Percentiles rank a stretch among this genome's conserved stretches.
These are phyloP conservation scores for Monilinia fructicola DNA, from an alignment of 2,329 filamentous ascomycete genomes.

Conservation along the genomic window DNA sequence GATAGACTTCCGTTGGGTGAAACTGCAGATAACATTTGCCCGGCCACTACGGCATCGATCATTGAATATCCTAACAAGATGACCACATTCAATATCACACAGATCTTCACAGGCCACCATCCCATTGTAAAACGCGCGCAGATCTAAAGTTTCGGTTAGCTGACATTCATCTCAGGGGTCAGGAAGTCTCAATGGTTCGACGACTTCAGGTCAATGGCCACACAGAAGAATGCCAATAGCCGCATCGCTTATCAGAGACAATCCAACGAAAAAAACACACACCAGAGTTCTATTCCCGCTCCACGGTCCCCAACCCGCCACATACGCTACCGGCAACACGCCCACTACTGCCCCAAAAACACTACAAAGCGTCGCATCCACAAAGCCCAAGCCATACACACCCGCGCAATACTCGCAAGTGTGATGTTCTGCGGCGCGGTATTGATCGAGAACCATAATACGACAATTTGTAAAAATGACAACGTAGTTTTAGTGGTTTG, in stretches of 20 bases:
- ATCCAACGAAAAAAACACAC: slow-evolving; percentile 24
- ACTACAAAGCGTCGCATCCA: slow-evolving; percentile 55
- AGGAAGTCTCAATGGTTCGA: neutral
- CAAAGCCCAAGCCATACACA: slow-evolving; percentile 57
- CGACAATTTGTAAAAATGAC: slow-evolving; percentile 40
- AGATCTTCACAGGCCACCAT: slow-evolving; percentile 64
- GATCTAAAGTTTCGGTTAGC: slow-evolving; percentile 29
- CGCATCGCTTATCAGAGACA: neutral
- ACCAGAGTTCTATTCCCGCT: slow-evolving; percentile 63
- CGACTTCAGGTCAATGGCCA: neutral
- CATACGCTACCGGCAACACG: slow-evolving; percentile 56
- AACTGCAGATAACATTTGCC: slow-evolving; percentile 67
- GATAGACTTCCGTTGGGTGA: slow-evolving; percentile 57
- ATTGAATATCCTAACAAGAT: slow-evolving; percentile 61
- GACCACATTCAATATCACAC: slow-evolving; percentile 62
- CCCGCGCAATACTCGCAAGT: slow-evolving; percentile 60
- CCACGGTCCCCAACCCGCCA: slow-evolving; percentile 60
- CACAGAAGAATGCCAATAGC: neutral
- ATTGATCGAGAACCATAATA: slow-evolving; percentile 63
- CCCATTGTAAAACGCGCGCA: slow-evolving; percentile 62
- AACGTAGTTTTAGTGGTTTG: slow-evolving; percentile 45
- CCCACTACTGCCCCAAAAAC: slow-evolving; percentile 59
- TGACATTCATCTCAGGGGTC: neutral
- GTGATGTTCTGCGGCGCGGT: slow-evolving; percentile 63
- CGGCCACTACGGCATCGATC: slow-evolving; percentile 64